These are phyloP conservation scores for Penicillium sp. DNA, from an alignment of 2,329 filamentous ascomycete genomes.

Conservation along the genomic window DNA sequence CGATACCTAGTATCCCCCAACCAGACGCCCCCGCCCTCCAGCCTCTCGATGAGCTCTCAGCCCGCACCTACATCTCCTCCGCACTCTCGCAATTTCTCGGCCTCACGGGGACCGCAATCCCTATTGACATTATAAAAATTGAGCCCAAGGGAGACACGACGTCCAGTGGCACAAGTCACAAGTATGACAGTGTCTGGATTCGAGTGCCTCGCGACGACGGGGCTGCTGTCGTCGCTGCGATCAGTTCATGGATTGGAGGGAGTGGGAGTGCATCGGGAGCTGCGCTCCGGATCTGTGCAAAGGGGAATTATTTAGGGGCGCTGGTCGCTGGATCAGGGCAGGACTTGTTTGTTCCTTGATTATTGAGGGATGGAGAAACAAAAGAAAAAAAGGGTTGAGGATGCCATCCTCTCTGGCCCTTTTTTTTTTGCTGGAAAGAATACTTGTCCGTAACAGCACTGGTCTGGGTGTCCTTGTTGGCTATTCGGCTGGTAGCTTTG, in stretches of 20 bases:
- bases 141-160: slow-evolving; percentile 9
- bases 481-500: too few relatives aligned
- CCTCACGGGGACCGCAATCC: slow-evolving; percentile 41
- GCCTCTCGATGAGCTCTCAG: slow-evolving; percentile 42
- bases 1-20: slow-evolving; percentile 22
- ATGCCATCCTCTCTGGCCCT: background rate
- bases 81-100: slow-evolving; percentile 46
- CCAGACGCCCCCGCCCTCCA: slow-evolving; percentile 18
- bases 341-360: slow-evolving; percentile 29
- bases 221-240: slow-evolving; percentile 37
- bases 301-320: slow-evolving; percentile 33
- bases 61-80: slow-evolving; percentile 40
- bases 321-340: slow-evolving; percentile 30
- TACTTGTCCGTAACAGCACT: background rate
- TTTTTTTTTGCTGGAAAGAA: background rate
- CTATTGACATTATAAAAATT: slow-evolving; percentile 44
- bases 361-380: too few relatives aligned
- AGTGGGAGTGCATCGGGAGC: slow-evolving; percentile 20
- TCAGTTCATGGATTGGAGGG: slow-evolving; percentile 44
- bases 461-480: too few relatives aligned
- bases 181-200: slow-evolving; percentile 34
- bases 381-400: background rate
- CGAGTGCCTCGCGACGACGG: slow-evolving; percentile 43
- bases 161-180: background rate
- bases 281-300: slow-evolving; percentile 36